Percentiles rank a stretch among this genome's conserved stretches.
Evolutionary conservation across 371 early-diverging fungal genomes (phyloP).

Genomic region (Dentiscutata heterogama): DNA sequence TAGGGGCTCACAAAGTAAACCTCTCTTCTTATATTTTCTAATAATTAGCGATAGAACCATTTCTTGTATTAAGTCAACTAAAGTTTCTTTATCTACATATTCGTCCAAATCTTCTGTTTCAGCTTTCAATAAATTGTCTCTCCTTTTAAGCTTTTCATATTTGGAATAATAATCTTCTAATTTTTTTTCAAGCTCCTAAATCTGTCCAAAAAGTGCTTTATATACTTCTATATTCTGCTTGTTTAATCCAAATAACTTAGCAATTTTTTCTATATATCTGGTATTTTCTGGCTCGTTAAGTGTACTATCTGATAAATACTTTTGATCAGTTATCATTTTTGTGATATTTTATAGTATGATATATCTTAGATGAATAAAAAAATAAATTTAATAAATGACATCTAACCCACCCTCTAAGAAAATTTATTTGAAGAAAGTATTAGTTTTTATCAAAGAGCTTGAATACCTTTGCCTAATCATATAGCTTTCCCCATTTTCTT

Average conservation of each 20-base stretch:
- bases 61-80: too few relatives aligned
- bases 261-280: too few relatives aligned
- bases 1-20: background rate
- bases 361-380: background rate
- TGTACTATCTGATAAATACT: conserved; percentile 22
- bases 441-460: conserved; percentile 9
- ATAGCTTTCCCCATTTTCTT: background rate
- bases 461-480: background rate
- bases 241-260: too few relatives aligned
- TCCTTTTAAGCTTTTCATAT: background rate
- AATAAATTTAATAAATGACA: conserved; percentile 7
- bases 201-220: background rate
- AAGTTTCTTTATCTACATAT: too few relatives aligned
- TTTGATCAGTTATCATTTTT: conserved; percentile 28
- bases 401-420: background rate
- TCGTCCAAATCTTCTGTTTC: background rate
- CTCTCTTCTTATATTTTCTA: too few relatives aligned
- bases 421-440: background rate
- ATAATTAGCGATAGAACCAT: too few relatives aligned
- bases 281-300: too few relatives aligned
- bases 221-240: conserved; percentile 18
- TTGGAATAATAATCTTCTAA: conserved; percentile 5
- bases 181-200: background rate
- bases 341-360: background rate
- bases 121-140: background rate